phyloP scores from a whole-genome alignment of 352 stramenopile genomes.

The Halophytophthora batemanensis region DNA sequence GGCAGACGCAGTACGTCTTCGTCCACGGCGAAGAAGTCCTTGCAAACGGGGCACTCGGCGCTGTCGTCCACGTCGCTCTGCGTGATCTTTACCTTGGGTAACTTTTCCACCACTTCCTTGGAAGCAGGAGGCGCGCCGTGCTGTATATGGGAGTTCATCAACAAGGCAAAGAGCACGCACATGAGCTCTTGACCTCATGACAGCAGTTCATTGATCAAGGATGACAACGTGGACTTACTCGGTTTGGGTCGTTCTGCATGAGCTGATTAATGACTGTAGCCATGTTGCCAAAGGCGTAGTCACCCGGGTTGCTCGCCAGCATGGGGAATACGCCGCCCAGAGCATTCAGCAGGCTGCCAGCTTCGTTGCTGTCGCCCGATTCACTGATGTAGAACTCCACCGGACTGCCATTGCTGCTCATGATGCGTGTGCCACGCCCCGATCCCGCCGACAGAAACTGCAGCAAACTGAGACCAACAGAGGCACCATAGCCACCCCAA shows the following conservation, averaged over 20 bases:
- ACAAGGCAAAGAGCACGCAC: slow-evolving; percentile 7
- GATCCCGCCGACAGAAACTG: slow-evolving; percentile 38
- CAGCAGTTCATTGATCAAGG: background rate
- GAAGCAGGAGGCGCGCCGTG: slow-evolving; percentile 75
- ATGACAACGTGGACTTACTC: slow-evolving; percentile 32
- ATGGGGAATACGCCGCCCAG: slow-evolving; percentile 60
- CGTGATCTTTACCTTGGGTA: slow-evolving; percentile 72
- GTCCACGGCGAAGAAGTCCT: slow-evolving; percentile 78
- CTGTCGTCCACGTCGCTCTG: slow-evolving; percentile 72
- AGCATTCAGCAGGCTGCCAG: slow-evolving; percentile 53
- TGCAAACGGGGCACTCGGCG: slow-evolving; percentile 84
- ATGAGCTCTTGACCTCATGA: background rate
- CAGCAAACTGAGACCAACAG: slow-evolving; percentile 29
- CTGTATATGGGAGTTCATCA: slow-evolving; percentile 22
- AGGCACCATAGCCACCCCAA: slow-evolving; percentile 1
- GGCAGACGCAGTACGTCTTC: slow-evolving; percentile 74
- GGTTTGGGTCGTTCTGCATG: slow-evolving; percentile 87
- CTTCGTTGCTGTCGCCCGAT: slow-evolving; percentile 32
- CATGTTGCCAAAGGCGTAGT: slow-evolving; percentile 86
- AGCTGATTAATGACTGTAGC: slow-evolving; percentile 85
- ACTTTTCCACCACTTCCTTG: slow-evolving; percentile 70
- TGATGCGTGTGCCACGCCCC: slow-evolving; percentile 46
- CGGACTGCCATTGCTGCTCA: slow-evolving; percentile 61
- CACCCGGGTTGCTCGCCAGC: slow-evolving; percentile 58
- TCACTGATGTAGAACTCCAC: slow-evolving; percentile 81